These are phyloP conservation scores for Diutina siamensis DNA, from an alignment of 1,139 yeast genomes.

Conservation along the genomic window DNA sequence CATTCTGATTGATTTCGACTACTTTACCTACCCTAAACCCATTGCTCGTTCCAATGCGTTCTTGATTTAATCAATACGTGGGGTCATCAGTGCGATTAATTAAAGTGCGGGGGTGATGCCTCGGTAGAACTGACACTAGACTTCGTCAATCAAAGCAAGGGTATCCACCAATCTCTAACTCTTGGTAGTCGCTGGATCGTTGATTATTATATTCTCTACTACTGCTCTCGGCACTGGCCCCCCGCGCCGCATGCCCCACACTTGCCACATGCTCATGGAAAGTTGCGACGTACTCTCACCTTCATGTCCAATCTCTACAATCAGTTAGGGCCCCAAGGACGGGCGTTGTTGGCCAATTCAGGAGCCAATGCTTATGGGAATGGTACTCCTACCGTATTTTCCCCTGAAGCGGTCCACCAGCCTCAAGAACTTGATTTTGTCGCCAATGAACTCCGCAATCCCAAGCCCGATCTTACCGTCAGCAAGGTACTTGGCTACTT, in stretches of 20 bases:
- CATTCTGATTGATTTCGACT: neutral
- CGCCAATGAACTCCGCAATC: slow-evolving; percentile 32
- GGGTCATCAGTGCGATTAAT: too few relatives aligned
- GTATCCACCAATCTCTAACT: too few relatives aligned
- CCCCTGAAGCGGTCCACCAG: slow-evolving; percentile 13
- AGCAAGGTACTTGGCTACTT: slow-evolving; percentile 37
- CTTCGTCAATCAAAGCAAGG: too few relatives aligned
- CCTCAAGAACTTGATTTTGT: slow-evolving; percentile 37
- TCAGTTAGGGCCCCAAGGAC: slow-evolving; percentile 4
- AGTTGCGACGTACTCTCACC: neutral
- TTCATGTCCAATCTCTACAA: slow-evolving; percentile 3
- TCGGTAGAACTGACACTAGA: too few relatives aligned
- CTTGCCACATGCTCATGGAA: neutral
- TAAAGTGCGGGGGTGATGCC: too few relatives aligned
- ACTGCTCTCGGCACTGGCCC: too few relatives aligned
- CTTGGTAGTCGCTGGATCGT: too few relatives aligned
- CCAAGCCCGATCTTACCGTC: slow-evolving; percentile 22
- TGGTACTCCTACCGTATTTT: neutral
- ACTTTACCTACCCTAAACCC: too few relatives aligned
- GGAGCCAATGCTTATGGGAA: neutral
- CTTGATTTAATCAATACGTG: neutral
- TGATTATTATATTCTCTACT: too few relatives aligned
- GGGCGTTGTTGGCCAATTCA: neutral
- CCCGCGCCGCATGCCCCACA: neutral
- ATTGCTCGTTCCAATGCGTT: neutral